Evolutionary conservation across 1,284 basidiomycete species (phyloP).

Genomic region (Moesziomyces sp.): DNA sequence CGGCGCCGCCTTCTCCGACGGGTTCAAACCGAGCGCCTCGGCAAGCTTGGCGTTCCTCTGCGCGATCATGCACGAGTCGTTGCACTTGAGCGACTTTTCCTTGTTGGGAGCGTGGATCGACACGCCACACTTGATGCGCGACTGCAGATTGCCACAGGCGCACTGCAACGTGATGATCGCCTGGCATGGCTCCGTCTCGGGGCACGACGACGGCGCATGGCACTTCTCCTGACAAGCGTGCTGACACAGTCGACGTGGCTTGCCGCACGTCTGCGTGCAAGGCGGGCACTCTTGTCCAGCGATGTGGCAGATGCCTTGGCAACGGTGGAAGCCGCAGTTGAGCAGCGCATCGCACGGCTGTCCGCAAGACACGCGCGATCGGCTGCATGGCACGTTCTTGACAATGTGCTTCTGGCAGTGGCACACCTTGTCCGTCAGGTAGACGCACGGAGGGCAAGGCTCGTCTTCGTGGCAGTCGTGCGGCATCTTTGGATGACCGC

Average conservation of each 20-base stretch:
- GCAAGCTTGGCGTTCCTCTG: slow-evolving; percentile 66
- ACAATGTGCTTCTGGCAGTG: slow-evolving; percentile 62
- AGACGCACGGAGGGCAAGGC: slow-evolving; percentile 65
- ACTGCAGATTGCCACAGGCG: slow-evolving; percentile 62
- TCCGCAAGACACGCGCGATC: slow-evolving; percentile 59
- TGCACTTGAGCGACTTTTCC: slow-evolving; percentile 60
- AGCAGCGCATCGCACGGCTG: slow-evolving; percentile 56
- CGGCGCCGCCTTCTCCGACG: slow-evolving; percentile 40
- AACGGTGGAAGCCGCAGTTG: slow-evolving; percentile 63
- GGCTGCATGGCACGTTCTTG: slow-evolving; percentile 63
- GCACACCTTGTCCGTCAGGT: slow-evolving; percentile 60
- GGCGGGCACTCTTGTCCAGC: slow-evolving; percentile 55
- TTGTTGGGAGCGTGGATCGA: slow-evolving; percentile 47
- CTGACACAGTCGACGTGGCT: slow-evolving; percentile 58
- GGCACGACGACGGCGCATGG: slow-evolving; percentile 63
- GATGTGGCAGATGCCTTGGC: slow-evolving; percentile 58
- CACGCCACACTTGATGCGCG: slow-evolving; percentile 52
- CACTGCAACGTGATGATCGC: slow-evolving; percentile 61
- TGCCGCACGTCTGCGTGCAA: slow-evolving; percentile 61
- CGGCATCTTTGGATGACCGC: slow-evolving; percentile 64
- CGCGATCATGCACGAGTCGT: slow-evolving; percentile 61
- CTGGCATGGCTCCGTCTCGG: slow-evolving; percentile 58
- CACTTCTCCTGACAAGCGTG: slow-evolving; percentile 62
- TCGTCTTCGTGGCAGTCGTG: slow-evolving; percentile 65
- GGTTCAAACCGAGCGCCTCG: slow-evolving; percentile 63